Conservation (phyloP, 2,329 filamentous ascomycete genomes). For the Aspergillus fischeri region DNA sequence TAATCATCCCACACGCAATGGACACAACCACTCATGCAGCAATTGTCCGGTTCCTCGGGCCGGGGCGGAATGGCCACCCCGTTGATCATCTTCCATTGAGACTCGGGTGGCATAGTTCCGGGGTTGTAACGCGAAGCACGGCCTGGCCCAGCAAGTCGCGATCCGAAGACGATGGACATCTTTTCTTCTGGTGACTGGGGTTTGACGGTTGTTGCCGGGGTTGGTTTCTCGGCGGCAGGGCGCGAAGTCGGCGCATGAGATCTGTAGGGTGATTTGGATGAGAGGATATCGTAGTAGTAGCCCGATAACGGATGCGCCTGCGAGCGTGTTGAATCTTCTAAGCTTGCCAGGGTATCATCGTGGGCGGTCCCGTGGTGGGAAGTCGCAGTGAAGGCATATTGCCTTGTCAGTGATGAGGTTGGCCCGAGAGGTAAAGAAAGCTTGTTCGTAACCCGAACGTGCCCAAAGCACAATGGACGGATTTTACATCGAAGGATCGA, state of each 20-base stretch:
- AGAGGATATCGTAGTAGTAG: conserved; percentile 43
- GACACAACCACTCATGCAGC: conserved; percentile 98
- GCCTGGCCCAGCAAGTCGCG: conserved; percentile 68
- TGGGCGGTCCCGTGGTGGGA: conserved; percentile 19
- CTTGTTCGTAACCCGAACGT: not conserved
- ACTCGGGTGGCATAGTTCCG: conserved; percentile 54
- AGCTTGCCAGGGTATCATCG: conserved; percentile 5
- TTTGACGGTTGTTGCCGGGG: conserved; percentile 14
- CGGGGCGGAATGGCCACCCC: conserved; percentile 78
- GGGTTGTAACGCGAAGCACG: conserved; percentile 55
- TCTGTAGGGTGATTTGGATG: conserved; percentile 23
- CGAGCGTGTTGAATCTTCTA: conserved; percentile 7
- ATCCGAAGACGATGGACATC: conserved; percentile 74
- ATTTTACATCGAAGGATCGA: conserved; percentile 13
- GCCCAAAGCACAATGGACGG: not conserved
- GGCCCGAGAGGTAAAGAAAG: not conserved
- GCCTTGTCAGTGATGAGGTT: conserved; percentile 6
- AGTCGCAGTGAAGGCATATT: conserved; percentile 18
- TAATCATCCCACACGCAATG: conserved; percentile 96
- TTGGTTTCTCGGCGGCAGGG: conserved; percentile 14
- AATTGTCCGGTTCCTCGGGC: conserved; percentile 91
- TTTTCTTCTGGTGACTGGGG: conserved; percentile 40
- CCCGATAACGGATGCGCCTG: conserved; percentile 41
- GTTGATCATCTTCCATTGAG: conserved; percentile 59
- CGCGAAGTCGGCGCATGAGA: conserved; percentile 16